phyloP scores from a whole-genome alignment of 495 filamentous ascomycete genomes.

The Jackrogersella minutella region DNA sequence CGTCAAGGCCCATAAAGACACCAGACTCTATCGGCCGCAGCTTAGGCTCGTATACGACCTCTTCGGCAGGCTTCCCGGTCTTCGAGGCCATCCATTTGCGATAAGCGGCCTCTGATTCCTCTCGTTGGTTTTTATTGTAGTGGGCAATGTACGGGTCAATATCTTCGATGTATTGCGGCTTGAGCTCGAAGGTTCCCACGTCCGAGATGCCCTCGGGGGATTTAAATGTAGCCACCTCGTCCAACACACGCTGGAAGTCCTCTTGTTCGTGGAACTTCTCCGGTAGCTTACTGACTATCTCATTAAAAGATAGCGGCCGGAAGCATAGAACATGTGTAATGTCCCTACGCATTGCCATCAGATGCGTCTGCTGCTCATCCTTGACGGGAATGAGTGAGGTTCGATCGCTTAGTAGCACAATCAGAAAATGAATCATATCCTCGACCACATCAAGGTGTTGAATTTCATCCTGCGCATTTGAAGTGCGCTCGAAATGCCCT shows the following conservation, averaged over 20 bases:
- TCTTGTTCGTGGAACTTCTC: constrained; percentile 86
- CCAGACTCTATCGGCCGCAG: constrained; percentile 79
- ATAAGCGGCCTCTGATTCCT: constrained; percentile 91
- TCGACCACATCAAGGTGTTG: constrained; percentile 93
- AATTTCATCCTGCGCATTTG: constrained; percentile 74
- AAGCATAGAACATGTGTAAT: constrained; percentile 95
- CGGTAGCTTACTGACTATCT: constrained; percentile 79
- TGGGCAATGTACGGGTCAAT: constrained; percentile 95
- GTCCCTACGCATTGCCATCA: constrained; percentile 81
- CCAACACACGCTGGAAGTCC: constrained; percentile 79
- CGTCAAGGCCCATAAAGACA: constrained; percentile 74
- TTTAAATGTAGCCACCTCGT: constrained; percentile 88
- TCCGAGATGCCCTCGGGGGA: constrained; percentile 90
- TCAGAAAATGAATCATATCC: constrained; percentile 93
- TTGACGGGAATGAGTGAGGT: constrained; percentile 76
- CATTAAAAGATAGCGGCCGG: constrained; percentile 92
- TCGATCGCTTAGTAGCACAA: constrained; percentile 88
- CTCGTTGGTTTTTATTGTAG: constrained; percentile 95
- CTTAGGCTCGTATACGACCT: constrained; percentile 94
- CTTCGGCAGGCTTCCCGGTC: constrained; percentile 77
- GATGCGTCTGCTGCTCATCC: constrained; percentile 69
- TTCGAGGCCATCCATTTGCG: constrained; percentile 86
- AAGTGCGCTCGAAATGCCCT: constrained; percentile 74
- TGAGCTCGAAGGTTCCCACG: constrained; percentile 91
- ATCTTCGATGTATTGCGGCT: constrained; percentile 80